These are phyloP conservation scores for Rubia yunnanensis DNA, from an alignment of 257 asterid genomes.

Conservation along the genomic window DNA sequence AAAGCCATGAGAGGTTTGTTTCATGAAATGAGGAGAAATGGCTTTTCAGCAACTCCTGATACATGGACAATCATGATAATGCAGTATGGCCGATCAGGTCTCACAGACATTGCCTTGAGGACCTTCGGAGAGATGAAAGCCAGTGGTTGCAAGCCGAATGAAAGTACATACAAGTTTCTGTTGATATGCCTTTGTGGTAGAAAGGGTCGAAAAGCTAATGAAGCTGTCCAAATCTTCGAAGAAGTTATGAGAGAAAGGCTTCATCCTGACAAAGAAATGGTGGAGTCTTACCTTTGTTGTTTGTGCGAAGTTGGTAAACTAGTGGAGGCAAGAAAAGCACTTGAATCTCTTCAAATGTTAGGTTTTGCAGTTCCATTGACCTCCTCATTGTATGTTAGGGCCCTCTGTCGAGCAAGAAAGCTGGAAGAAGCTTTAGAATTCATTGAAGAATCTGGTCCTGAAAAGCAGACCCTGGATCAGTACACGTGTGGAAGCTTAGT, in stretches of 20 bases:
- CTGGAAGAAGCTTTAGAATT: constrained; percentile 57
- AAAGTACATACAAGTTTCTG: constrained; percentile 44
- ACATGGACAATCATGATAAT: constrained; percentile 85
- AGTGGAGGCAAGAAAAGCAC: constrained; percentile 49
- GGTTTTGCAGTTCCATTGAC: constrained; percentile 59
- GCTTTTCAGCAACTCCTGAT: constrained; percentile 49
- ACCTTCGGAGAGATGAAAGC: constrained; percentile 64
- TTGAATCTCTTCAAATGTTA: constrained; percentile 34
- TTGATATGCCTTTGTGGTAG: constrained; percentile 56
- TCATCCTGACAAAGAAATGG: constrained; percentile 56
- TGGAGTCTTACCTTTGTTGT: constrained; percentile 54
- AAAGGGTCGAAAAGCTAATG: constrained; percentile 69
- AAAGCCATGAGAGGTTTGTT: constrained; percentile 66
- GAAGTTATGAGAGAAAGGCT: constrained; percentile 47
- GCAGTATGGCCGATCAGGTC: constrained; percentile 81
- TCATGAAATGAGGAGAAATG: constrained; percentile 64
- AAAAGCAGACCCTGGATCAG: constrained; percentile 37
- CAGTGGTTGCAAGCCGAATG: constrained; percentile 44
- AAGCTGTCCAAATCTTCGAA: constrained; percentile 47
- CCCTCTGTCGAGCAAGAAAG: constrained; percentile 72
- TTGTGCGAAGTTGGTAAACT: constrained; percentile 56
- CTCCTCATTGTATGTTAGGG: constrained; percentile 53
- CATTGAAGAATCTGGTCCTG: constrained; percentile 41
- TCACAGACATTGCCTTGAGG: constrained; percentile 59
- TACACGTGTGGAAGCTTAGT: constrained; percentile 70